These are phyloP conservation scores for Euphrasia arctica DNA, from an alignment of 305 asterid genomes.

Conservation along the genomic window DNA sequence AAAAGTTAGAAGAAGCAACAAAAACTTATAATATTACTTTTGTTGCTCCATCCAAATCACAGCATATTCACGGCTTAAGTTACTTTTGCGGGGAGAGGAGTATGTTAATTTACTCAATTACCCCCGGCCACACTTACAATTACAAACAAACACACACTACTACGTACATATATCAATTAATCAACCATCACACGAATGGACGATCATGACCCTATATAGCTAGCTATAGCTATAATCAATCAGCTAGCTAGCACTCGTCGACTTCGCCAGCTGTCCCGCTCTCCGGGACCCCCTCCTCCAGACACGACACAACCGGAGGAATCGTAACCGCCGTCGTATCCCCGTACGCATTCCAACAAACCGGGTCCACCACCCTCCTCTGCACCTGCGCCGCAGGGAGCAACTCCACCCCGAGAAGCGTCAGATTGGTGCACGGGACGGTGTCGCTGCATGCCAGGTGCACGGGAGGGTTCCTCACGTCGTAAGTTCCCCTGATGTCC, in stretches of 20 bases:
- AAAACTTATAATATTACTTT: too few species aligned
- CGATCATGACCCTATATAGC: too few species aligned
- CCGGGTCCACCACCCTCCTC: conserved; percentile 46
- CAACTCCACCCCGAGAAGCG: conserved; percentile 54
- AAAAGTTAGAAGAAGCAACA: too few species aligned
- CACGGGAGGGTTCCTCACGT: conserved; percentile 74
- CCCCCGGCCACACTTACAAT: too few species aligned
- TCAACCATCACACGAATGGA: too few species aligned
- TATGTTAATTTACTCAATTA: too few species aligned
- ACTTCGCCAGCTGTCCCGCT: conserved; percentile 17
- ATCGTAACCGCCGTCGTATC: conserved; percentile 37
- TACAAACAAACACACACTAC: too few species aligned
- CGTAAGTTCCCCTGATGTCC: conserved; percentile 76
- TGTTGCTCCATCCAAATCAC: too few species aligned
- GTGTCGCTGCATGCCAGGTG: conserved; percentile 75
- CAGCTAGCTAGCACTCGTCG: conserved; percentile 35
- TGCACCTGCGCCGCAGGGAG: conserved; percentile 49
- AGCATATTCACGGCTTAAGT: too few species aligned
- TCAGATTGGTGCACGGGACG: conserved; percentile 75
- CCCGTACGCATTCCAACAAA: conserved; percentile 89
- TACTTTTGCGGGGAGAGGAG: too few species aligned
- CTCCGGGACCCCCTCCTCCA: conserved; percentile 60
- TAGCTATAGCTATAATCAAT: too few species aligned
- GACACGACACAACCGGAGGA: conserved; percentile 64
- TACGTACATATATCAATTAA: too few species aligned